phyloP scores from a whole-genome alignment of 2,329 filamentous ascomycete genomes.

The Pyrenophora graminea region DNA sequence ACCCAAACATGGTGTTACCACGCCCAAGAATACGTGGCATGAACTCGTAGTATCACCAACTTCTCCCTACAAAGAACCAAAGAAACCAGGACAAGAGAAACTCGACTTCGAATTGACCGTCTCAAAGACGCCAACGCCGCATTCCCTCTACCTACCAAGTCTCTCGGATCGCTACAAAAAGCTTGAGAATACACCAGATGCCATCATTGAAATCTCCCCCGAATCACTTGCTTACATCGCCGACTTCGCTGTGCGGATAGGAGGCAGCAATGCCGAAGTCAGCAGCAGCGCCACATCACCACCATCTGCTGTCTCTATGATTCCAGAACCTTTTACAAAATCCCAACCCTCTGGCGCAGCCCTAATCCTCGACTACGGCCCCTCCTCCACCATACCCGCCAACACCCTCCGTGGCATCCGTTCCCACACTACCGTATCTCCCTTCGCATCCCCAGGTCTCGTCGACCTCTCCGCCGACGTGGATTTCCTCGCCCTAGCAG shows the following conservation, averaged over 20 bases:
- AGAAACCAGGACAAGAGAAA: slow-evolving; percentile 28
- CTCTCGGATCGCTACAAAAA: slow-evolving; percentile 77
- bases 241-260: slow-evolving; percentile 84
- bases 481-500: slow-evolving; percentile 85
- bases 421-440: slow-evolving; percentile 73
- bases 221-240: slow-evolving; percentile 79
- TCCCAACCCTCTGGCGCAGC: slow-evolving; percentile 75
- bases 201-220: slow-evolving; percentile 87
- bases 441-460: slow-evolving; percentile 77
- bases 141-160: slow-evolving; percentile 83
- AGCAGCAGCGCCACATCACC: slow-evolving; percentile 13
- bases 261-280: slow-evolving; percentile 57
- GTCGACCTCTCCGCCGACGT: slow-evolving; percentile 93
- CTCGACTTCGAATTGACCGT: slow-evolving; percentile 89
- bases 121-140: slow-evolving; percentile 74
- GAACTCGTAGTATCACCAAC: slow-evolving; percentile 51
- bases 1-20: slow-evolving; percentile 44
- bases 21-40: slow-evolving; percentile 47
- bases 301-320: slow-evolving; percentile 48
- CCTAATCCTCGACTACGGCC: slow-evolving; percentile 94
- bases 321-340: slow-evolving; percentile 54
- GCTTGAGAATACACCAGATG: slow-evolving; percentile 68
- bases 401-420: slow-evolving; percentile 92
- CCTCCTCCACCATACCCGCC: slow-evolving; percentile 74
- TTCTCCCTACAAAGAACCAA: slow-evolving; percentile 49